Percentiles rank a stretch among this genome's conserved stretches.
phyloP scores from a whole-genome alignment of 106 monocot species.

The Xerophyta viscosa region DNA sequence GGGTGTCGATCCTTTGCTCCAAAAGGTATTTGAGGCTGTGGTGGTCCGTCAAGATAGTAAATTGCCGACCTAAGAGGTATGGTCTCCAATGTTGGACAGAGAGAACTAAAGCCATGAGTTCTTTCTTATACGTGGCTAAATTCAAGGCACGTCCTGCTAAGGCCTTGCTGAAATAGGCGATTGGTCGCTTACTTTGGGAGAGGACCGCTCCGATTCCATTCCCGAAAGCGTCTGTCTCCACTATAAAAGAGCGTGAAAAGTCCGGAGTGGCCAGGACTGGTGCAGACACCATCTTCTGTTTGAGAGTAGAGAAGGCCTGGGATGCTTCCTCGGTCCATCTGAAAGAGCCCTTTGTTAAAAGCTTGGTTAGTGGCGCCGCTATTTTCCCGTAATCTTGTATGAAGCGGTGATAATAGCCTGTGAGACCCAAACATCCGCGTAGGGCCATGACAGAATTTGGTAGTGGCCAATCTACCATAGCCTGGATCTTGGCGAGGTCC shows the following conservation, averaged over 20 bases:
- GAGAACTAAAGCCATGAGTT: not conserved
- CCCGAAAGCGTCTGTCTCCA: not conserved
- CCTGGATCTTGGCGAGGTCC: not conserved
- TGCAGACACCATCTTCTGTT: not conserved
- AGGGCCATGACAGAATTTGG: not conserved
- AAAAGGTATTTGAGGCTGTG: not conserved
- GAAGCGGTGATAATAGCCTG: not conserved
- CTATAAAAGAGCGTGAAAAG: not conserved
- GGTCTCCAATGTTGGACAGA: not conserved
- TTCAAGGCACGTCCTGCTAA: not conserved
- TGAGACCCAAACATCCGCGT: not conserved
- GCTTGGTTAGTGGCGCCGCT: not conserved
- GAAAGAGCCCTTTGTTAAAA: not conserved
- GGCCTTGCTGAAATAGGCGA: constrained; percentile 2
- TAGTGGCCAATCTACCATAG: not conserved
- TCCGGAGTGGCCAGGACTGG: not conserved
- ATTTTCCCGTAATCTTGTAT: not conserved
- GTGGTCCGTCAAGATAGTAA: not conserved
- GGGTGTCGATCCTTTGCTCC: not conserved
- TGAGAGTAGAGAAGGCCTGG: not conserved
- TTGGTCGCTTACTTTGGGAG: too few species aligned
- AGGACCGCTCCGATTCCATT: not conserved
- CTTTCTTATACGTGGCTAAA: not conserved
- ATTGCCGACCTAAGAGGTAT: not conserved
- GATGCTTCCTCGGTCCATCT: not conserved